Evolutionary conservation across 805 yeast genomes (phyloP), one percentile per base, ranked within the genome.

Genomic region (Wickerhamomyces bovis): DNA sequence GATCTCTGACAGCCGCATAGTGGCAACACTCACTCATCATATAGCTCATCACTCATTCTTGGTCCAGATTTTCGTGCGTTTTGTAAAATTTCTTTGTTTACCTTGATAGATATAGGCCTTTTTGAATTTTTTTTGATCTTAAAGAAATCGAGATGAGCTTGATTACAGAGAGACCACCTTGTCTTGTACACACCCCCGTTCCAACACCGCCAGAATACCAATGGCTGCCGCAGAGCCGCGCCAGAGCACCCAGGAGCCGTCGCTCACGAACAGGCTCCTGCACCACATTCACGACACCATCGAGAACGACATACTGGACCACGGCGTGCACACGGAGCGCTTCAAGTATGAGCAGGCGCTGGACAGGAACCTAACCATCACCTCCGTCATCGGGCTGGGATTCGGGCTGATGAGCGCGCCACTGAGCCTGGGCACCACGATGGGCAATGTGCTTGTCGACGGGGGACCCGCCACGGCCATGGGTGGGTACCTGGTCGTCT

Each of bases 351-450:
- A 83, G 53, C 89, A 83, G 59, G 85, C 81, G 41, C 67, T 86
- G 49, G 80, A 78, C 49, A 72, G 88, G 54, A 80, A 83, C 50
- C 71, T 85, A 46, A 81, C 87, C 0, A 81, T 83, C 11, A 69
- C 80, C 1, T 82, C 90, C 0, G 78, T 86, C 40, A 77, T 86
- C 20, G 95, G 94, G 4, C 67, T 86, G 21, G 92, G 94, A 0
- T 85, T 86, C 60, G 80, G 89, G 1, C 66, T 86, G 28, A 84
- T 86, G 90, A 86, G 88, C 38, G 90, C 88, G 0, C 92, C 90
- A 0, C 74, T 85, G 55, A 89, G 92, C 1, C 73, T 86, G 55
- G 79, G 89, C 10, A 79, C 88, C 3, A 84, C 89, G 1, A 70
- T 86, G 61, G 79, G 83, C 57, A 81, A 83, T 26, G 84, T 87